Base-by-base conservation (phyloP, 257 asterid species). In the Penstemon davidsonii region DNA sequence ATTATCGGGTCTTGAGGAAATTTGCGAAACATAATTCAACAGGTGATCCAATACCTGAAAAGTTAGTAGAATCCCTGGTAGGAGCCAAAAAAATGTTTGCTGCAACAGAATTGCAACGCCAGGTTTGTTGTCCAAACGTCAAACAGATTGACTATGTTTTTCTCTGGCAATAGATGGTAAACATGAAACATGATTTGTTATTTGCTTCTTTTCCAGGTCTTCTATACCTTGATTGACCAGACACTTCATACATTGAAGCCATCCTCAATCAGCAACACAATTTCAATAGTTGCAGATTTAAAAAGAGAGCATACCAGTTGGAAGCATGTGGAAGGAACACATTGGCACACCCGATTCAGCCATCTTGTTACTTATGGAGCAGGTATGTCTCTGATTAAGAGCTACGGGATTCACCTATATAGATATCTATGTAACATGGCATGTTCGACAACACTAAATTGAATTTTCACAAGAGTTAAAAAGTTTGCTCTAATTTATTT, bases 281-380 rank as follows among this genome's bases (percentile, higher is more conserved):
- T 79, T 53, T 72, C 96, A 10, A 49, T 88, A 9, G 83, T 88
- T 50, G 88, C 92, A 62, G 96, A 90, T 74, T 76, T 93, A 76
- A 84, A 83, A 83, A 78, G 88, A 79, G 86, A 84, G 76, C 92
- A 88, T 67, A 93, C 95, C 15, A 51, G 96, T 63, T 90, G 96
- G 99, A 85, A 79, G 71, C 79, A 85, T 13, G 96, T 87, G 68
- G 96, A 90, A 64, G 97, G 96, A 72, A 90, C 96, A 10, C 89
- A 81, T 69, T 93, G 99, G 99, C 97, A 91, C 73, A 78, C 96
- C 69, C 91, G 95, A 74, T 93, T 93, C 79, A 83, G 76, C 81
- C 99, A 93, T 78, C 95, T 93, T 75, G 91, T 86, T 76, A 80
- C 80, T 60, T 93, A 93, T 71, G 97, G 99, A 62, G 96, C 97